Evolutionary conservation across 257 asterid species (phyloP).

Genomic region (Solanum virginianum): DNA sequence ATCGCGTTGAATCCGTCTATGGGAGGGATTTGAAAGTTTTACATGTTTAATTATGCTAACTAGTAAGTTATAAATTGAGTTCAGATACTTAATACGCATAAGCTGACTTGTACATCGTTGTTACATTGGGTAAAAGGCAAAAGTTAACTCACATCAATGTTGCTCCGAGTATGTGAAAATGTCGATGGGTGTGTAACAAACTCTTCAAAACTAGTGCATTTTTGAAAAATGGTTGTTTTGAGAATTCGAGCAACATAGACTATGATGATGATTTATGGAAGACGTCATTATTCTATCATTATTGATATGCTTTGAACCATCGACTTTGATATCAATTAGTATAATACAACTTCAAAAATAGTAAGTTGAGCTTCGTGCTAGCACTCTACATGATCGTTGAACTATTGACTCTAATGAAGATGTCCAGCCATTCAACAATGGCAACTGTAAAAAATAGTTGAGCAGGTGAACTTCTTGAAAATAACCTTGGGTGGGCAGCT

Average conservation of each 20-base stretch:
- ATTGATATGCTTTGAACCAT: too few species aligned
- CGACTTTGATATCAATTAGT: too few species aligned
- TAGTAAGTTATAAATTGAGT: neutral
- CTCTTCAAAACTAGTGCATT: neutral
- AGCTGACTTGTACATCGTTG: neutral
- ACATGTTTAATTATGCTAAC: neutral
- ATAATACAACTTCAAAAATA: neutral
- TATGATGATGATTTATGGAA: neutral
- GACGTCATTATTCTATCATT: neutral
- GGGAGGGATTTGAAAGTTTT: neutral
- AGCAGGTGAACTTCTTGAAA: too few species aligned
- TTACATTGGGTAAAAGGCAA: too few species aligned
- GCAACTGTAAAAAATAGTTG: too few species aligned
- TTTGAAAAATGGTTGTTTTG: too few species aligned
- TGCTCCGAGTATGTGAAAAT: too few species aligned
- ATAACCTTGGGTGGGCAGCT: too few species aligned
- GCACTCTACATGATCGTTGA: neutral
- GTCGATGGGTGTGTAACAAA: neutral
- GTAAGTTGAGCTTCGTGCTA: neutral
- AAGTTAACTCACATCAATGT: too few species aligned
- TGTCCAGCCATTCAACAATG: too few species aligned
- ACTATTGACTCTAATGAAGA: too few species aligned
- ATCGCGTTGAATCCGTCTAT: neutral
- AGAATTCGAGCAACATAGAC: neutral
- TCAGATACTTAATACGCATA: neutral